A percentile compares a stretch with the other conserved stretches of the same genome.
phyloP scores from a whole-genome alignment of 1,284 basidiomycete genomes.

The Microbotryum saponariae region DNA sequence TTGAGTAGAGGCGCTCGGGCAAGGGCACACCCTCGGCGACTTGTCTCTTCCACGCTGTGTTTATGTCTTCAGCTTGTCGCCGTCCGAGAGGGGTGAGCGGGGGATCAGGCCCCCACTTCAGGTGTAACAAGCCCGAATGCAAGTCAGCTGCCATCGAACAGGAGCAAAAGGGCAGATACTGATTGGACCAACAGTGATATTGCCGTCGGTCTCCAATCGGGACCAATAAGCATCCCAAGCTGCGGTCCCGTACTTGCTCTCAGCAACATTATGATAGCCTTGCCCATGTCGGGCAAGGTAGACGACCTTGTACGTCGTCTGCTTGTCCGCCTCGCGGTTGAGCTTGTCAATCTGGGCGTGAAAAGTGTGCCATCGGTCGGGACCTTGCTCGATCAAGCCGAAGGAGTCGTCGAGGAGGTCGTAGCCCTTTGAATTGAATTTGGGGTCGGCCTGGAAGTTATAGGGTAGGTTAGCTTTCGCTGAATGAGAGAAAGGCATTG shows the following conservation, averaged over 20 bases:
- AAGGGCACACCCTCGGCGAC: slow-evolving; percentile 50
- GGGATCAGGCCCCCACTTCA: slow-evolving; percentile 55
- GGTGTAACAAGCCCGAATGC: too few relatives aligned
- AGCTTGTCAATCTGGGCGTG: slow-evolving; percentile 45
- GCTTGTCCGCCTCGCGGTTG: slow-evolving; percentile 45
- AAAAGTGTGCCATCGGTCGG: slow-evolving; percentile 51
- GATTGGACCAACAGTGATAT: slow-evolving; percentile 49
- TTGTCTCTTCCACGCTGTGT: slow-evolving; percentile 56
- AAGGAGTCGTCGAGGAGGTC: slow-evolving; percentile 44
- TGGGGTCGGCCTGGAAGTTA: slow-evolving; percentile 5
- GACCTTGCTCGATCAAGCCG: slow-evolving; percentile 50
- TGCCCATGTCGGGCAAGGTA: slow-evolving; percentile 63
- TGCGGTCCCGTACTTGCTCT: slow-evolving; percentile 58
- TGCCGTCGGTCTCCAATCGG: slow-evolving; percentile 59
- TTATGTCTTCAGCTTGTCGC: slow-evolving; percentile 54
- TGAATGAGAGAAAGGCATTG: neutral
- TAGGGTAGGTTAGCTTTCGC: neutral
- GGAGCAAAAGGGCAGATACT: too few relatives aligned
- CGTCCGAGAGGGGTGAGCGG: slow-evolving; percentile 60
- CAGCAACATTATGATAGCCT: slow-evolving; percentile 65
- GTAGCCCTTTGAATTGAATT: slow-evolving; percentile 30
- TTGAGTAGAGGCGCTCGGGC: slow-evolving; percentile 58
- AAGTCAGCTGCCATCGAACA: too few relatives aligned
- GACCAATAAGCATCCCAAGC: slow-evolving; percentile 52
- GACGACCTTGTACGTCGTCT: slow-evolving; percentile 54